Base-by-base conservation (phyloP, 2,329 filamentous ascomycete genomes). In the Aspergillus sp. region DNA sequence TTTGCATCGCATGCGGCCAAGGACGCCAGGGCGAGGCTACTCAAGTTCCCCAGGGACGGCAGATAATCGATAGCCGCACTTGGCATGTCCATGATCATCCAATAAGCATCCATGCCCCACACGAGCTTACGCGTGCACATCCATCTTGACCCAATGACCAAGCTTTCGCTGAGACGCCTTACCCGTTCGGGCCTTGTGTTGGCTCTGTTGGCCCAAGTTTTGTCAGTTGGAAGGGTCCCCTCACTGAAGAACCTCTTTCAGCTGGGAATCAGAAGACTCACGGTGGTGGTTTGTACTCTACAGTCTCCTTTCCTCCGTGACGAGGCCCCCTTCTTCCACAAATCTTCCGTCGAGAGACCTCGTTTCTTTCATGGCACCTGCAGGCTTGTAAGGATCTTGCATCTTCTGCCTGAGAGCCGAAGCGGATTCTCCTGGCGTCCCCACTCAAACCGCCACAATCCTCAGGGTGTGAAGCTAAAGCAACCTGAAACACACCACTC, bases 61-160 rank as follows among this genome's bases (percentile, higher is more conserved):
- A 73, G 70, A 73, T 73, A 70, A 69, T 73, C 70, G 70, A 73
- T 73, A 73, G 70, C 70, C 70, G 69, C 70, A 59, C 69, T 73
- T 73, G 70, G 70, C 70, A 64, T 30, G 12, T 6, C 13, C 12
- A n/a, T 51, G 64, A 70, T 71, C 50, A 61, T 52, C 70, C 70
- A 73, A 71, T 73, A 41, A 65, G 3, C 51, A 20, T 1, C 1
- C 2, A 1, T 6, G 59, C 2, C 56, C 66, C 67, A 66, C 58
- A 59, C 19, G 46, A 72, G 70, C 70, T 73, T 69, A 73, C 70
- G 70, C 70, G 70, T 73, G 69, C 69, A 67, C 62, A 64, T 68
- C 63, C 56, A 58, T 54, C 30, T 49, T 64, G 55, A 55, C 44
- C 34, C 34, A 39, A 27, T 51, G 39, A 51, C 49, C 44, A 56